phyloP scores from a whole-genome alignment of 345 rosid species.

The Rhizophora apiculata region DNA sequence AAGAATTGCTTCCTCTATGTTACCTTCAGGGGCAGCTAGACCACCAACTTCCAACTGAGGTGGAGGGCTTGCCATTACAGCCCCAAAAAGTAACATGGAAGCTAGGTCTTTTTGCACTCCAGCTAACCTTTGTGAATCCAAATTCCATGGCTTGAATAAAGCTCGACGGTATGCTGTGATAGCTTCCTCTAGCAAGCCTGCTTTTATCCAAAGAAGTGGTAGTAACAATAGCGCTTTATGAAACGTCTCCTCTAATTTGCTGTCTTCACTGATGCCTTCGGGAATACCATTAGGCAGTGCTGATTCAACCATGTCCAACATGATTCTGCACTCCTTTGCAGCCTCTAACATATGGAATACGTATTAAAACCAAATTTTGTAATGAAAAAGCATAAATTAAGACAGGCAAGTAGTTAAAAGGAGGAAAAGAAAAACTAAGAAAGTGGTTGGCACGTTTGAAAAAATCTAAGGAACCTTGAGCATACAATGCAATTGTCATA shows the following conservation, averaged over 20 bases:
- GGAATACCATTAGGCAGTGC: slow-evolving; percentile 72
- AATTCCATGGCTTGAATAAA: slow-evolving; percentile 78
- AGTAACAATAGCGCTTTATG: slow-evolving; percentile 83
- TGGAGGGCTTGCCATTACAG: slow-evolving; percentile 57
- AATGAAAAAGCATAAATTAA: not conserved
- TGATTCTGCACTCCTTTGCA: slow-evolving; percentile 81
- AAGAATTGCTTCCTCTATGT: slow-evolving; percentile 79
- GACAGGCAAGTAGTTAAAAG: too few relatives aligned
- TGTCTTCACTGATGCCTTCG: slow-evolving; percentile 47
- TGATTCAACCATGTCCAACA: slow-evolving; percentile 67
- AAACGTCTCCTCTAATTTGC: slow-evolving; percentile 76
- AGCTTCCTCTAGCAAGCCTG: slow-evolving; percentile 69
- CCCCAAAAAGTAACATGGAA: slow-evolving; percentile 66
- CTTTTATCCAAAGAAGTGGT: slow-evolving; percentile 64
- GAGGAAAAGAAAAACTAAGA: too few relatives aligned
- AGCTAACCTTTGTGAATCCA: slow-evolving; percentile 68
- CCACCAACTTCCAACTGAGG: slow-evolving; percentile 37
- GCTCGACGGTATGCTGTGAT: slow-evolving; percentile 65
- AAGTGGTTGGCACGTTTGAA: too few relatives aligned
- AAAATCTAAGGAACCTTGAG: too few relatives aligned
- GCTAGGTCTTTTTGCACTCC: slow-evolving; percentile 76
- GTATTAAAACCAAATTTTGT: slow-evolving; percentile 18
- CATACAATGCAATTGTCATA: not conserved
- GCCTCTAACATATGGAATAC: slow-evolving; percentile 60
- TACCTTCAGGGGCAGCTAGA: slow-evolving; percentile 42